Conservation (phyloP, 768 basidiomycete genomes). For the Artomyces pyxidatus region DNA sequence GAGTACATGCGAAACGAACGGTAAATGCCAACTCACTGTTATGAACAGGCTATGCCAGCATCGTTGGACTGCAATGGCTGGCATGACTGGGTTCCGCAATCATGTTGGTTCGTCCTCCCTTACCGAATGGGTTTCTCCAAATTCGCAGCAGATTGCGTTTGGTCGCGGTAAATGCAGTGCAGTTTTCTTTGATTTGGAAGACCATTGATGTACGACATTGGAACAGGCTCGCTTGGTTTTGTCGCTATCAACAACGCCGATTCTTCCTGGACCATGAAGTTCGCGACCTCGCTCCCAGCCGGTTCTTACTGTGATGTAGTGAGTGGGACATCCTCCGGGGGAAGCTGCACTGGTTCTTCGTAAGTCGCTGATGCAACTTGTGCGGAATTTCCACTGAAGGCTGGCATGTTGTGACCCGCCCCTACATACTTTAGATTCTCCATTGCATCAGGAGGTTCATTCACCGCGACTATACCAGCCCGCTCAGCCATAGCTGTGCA, state of each 20-base stretch:
- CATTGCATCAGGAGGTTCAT: conserved; percentile 7
- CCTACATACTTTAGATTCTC: conserved; percentile 14
- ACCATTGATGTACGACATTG: neutral
- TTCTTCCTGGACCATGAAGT: conserved; percentile 44
- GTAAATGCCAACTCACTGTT: neutral
- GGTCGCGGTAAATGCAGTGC: conserved; percentile 41
- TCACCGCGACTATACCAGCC: conserved; percentile 19
- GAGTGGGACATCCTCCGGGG: conserved; percentile 33
- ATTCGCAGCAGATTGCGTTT: conserved; percentile 56
- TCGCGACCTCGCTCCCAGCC: conserved; percentile 47
- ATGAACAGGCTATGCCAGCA: conserved; percentile 48
- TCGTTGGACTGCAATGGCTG: conserved; percentile 45
- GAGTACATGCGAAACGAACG: neutral
- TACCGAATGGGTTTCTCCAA: conserved; percentile 50
- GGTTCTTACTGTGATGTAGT: conserved; percentile 63
- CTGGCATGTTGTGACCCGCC: too few species aligned
- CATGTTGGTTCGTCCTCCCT: conserved; percentile 43
- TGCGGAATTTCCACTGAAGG: neutral
- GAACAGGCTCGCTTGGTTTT: conserved; percentile 45
- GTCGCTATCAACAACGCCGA: conserved; percentile 64
- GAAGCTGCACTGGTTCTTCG: conserved; percentile 43
- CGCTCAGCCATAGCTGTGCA: conserved; percentile 22
- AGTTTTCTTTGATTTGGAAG: neutral
- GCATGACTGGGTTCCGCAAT: conserved; percentile 57
- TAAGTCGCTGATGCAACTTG: too few species aligned